Percentiles rank a stretch among this genome's conserved stretches.
These are phyloP conservation scores for Colletotrichum australisinense DNA, from an alignment of 2,329 filamentous ascomycete species.

Conservation along the genomic window DNA sequence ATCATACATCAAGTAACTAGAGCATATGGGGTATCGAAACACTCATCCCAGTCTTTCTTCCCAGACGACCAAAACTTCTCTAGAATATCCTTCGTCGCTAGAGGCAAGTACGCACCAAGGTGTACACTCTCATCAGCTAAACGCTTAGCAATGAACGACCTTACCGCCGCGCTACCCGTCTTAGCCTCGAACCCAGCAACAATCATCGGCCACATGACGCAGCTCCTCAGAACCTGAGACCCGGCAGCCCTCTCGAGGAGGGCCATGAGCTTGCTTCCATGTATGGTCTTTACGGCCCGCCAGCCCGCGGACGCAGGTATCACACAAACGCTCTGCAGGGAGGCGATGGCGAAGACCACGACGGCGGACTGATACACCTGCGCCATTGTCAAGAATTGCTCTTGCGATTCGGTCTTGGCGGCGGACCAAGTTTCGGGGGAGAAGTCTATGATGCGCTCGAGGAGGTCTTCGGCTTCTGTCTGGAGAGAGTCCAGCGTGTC, in stretches of 20 bases:
- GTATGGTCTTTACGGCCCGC: slow-evolving; percentile 10
- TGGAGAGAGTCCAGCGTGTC: slow-evolving; percentile 26
- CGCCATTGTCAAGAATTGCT: slow-evolving; percentile 36
- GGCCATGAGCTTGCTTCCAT: slow-evolving; percentile 32
- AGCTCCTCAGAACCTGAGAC: neutral
- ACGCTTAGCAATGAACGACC: neutral
- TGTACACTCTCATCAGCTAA: neutral
- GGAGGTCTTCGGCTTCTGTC: slow-evolving; percentile 7
- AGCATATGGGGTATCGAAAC: slow-evolving; percentile 16
- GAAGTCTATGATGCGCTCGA: slow-evolving; percentile 41
- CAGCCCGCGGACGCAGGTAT: slow-evolving; percentile 38
- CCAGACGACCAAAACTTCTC: slow-evolving; percentile 21
- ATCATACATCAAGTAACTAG: slow-evolving; percentile 3
- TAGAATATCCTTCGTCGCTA: neutral
- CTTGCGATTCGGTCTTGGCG: neutral
- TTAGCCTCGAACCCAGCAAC: slow-evolving; percentile 26
- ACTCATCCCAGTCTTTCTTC: slow-evolving; percentile 9
- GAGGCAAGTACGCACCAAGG: neutral
- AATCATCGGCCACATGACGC: slow-evolving; percentile 7
- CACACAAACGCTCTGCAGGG: slow-evolving; percentile 47
- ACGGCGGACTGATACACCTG: slow-evolving; percentile 44
- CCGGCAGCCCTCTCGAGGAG: slow-evolving; percentile 34
- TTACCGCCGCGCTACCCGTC: neutral
- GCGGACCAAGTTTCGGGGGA: slow-evolving; percentile 45
- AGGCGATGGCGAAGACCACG: slow-evolving; percentile 49